A percentile compares a stretch with the other conserved stretches of the same genome.
These are phyloP conservation scores for Pneumocystis oryctolagi DNA, from an alignment of 1,139 yeast species.

Conservation along the genomic window DNA sequence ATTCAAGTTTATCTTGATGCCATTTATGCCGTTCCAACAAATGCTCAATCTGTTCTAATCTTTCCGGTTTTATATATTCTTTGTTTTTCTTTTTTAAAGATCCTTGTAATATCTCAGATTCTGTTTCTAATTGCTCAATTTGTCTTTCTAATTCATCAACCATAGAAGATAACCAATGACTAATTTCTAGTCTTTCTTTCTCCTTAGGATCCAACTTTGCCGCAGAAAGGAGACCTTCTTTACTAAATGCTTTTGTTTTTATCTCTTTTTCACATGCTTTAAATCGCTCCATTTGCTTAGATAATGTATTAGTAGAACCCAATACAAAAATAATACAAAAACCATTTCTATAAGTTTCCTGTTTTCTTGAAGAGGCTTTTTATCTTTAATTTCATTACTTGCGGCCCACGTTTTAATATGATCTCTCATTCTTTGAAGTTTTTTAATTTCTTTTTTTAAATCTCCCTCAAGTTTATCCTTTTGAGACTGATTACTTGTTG, in stretches of 20 bases:
- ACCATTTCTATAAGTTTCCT: constrained; percentile 63
- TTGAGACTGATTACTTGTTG: constrained; percentile 72
- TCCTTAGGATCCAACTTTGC: constrained; percentile 64
- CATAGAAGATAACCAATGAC: constrained; percentile 54
- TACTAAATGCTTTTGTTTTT: constrained; percentile 90
- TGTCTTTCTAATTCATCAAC: constrained; percentile 77
- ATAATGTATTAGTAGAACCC: constrained; percentile 20
- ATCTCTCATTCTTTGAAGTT: constrained; percentile 84
- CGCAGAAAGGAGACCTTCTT: constrained; percentile 73
- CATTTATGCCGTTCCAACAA: constrained; percentile 59
- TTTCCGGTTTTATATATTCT: constrained; percentile 38
- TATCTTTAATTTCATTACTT: constrained; percentile 84
- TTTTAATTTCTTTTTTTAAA: constrained; percentile 88
- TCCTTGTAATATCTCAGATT: constrained; percentile 45
- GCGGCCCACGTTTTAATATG: constrained; percentile 93
- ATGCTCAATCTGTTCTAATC: constrained; percentile 49
- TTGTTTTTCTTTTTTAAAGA: constrained; percentile 45
- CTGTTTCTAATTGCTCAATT: constrained; percentile 63
- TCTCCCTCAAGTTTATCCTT: constrained; percentile 87
- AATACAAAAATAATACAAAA: constrained; percentile 5
- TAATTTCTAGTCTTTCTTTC: constrained; percentile 61
- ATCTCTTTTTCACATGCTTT: constrained; percentile 87
- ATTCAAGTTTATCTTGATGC: constrained; percentile 68
- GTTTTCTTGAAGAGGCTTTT: constrained; percentile 63
- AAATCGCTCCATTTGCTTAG: constrained; percentile 83